phyloP scores from a whole-genome alignment of 768 basidiomycete species.

The Suillus brevipes region DNA sequence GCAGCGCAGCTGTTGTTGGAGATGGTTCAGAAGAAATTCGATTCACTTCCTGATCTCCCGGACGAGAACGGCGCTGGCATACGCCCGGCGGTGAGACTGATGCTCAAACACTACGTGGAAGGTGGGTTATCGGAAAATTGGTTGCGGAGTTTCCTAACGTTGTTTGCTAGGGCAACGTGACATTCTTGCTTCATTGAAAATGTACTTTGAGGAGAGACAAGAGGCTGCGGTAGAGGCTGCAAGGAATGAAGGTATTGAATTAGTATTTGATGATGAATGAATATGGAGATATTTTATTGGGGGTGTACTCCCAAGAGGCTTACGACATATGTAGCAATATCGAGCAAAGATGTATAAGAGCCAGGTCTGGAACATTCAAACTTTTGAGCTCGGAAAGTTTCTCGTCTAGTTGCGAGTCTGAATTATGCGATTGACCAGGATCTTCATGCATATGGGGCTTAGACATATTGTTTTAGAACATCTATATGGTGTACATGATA shows the following conservation, averaged over 20 bases:
- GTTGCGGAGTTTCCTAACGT: background rate
- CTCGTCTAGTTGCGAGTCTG: background rate
- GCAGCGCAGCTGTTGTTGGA: constrained; percentile 57
- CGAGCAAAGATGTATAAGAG: background rate
- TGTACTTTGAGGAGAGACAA: constrained; percentile 49
- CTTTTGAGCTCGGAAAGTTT: background rate
- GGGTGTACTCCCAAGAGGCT: background rate
- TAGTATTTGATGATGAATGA: constrained; percentile 45
- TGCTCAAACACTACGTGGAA: constrained; percentile 70
- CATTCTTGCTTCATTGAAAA: constrained; percentile 56
- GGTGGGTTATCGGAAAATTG: constrained; percentile 38
- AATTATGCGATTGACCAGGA: background rate
- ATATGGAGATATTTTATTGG: background rate
- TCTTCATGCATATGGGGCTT: background rate
- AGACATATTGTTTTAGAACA: background rate
- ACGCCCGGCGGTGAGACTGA: constrained; percentile 58
- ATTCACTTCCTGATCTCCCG: constrained; percentile 45
- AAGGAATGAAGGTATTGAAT: constrained; percentile 50
- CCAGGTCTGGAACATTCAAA: background rate
- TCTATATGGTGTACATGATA: background rate
- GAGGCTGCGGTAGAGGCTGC: constrained; percentile 48
- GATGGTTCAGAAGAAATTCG: constrained; percentile 59
- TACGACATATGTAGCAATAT: background rate
- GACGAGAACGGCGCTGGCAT: constrained; percentile 27
- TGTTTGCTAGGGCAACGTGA: constrained; percentile 51